Conservation (phyloP, 495 filamentous ascomycete genomes). For the Penicillium canescens region DNA sequence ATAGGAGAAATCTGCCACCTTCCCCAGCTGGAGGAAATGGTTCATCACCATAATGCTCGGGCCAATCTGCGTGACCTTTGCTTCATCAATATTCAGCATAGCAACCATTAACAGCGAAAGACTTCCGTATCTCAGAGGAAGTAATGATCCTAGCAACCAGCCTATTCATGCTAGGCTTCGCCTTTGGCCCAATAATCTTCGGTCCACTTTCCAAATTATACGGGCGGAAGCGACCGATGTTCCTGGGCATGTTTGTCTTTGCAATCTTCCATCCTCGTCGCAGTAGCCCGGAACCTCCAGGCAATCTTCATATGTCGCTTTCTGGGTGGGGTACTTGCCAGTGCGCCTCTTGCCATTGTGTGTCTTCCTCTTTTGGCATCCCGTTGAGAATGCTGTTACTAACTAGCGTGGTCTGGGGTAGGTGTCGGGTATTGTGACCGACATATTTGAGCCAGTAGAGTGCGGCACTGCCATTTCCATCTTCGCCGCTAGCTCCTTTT, state of each 20-base stretch:
- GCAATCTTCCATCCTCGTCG: constrained; percentile 57
- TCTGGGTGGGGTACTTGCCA: constrained; percentile 54
- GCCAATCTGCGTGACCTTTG: constrained; percentile 48
- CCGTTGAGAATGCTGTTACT: background rate
- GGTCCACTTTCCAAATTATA: constrained; percentile 75
- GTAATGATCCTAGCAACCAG: constrained; percentile 48
- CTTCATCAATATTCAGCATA: constrained; percentile 48
- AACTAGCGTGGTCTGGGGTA: background rate
- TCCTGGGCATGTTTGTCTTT: constrained; percentile 50
- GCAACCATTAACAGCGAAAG: constrained; percentile 34
- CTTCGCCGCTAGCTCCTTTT: constrained; percentile 55
- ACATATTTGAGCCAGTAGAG: constrained; percentile 57
- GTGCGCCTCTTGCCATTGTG: constrained; percentile 58
- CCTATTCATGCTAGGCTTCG: constrained; percentile 49
- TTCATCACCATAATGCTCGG: constrained; percentile 56
- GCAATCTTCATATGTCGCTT: constrained; percentile 59
- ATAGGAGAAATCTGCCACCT: constrained; percentile 62
- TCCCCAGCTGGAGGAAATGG: constrained; percentile 56
- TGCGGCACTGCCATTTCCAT: constrained; percentile 55
- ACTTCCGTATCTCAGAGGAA: constrained; percentile 43
- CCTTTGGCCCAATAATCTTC: constrained; percentile 49
- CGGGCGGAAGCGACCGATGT: constrained; percentile 59
- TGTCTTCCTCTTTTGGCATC: background rate
- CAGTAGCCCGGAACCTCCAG: constrained; percentile 51
- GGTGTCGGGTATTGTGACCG: constrained; percentile 52